Evolutionary conservation across 257 asterid genomes (phyloP).

Genomic region (Leptodermis oblonga): DNA sequence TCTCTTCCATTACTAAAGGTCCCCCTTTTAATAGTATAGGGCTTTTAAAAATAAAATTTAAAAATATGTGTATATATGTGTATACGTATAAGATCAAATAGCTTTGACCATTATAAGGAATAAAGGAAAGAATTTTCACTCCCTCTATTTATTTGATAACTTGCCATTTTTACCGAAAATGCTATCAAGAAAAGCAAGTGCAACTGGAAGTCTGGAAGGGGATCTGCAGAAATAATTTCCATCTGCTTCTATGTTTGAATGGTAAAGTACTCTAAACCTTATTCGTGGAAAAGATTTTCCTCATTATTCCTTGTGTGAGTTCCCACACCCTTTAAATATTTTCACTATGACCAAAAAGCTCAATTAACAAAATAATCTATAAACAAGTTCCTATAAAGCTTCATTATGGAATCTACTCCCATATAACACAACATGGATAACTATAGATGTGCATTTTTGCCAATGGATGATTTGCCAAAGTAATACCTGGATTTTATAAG

Average conservation of each 20-base stretch:
- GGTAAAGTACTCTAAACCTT: not conserved
- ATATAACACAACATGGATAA: not conserved
- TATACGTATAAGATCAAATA: too few species aligned
- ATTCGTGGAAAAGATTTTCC: not conserved
- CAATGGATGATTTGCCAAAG: not conserved
- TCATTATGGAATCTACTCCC: not conserved
- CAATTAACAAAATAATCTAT: not conserved
- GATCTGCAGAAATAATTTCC: not conserved
- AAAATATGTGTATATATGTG: too few species aligned
- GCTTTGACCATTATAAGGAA: not conserved
- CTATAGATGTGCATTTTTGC: not conserved
- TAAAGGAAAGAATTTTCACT: not conserved
- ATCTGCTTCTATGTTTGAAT: not conserved
- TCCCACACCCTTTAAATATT: too few species aligned
- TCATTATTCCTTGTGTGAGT: too few species aligned
- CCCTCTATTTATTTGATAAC: not conserved
- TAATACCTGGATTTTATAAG: not conserved
- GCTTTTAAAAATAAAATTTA: too few species aligned
- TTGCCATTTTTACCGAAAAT: not conserved
- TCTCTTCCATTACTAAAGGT: too few species aligned
- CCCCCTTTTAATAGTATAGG: too few species aligned
- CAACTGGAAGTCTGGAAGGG: not conserved
- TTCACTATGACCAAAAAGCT: not conserved
- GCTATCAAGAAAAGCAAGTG: not conserved
- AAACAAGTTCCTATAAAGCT: not conserved